Evolutionary conservation across 805 yeast genomes (phyloP).

Genomic region (Blastobotrys peoriensis): DNA sequence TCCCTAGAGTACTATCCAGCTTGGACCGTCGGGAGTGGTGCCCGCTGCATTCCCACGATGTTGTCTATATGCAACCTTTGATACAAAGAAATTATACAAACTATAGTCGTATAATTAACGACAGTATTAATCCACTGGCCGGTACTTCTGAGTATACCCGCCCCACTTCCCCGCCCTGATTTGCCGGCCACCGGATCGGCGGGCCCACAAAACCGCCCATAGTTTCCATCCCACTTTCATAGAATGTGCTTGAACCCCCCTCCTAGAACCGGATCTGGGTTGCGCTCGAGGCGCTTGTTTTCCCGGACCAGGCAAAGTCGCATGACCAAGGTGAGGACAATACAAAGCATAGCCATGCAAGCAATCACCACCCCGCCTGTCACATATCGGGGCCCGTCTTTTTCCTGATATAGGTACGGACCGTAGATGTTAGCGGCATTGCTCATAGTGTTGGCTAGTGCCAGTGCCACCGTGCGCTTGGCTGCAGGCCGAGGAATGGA

Average conservation of each 20-base stretch:
- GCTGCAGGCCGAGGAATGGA: constrained; percentile 53
- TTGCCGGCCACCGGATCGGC: too few relatives aligned
- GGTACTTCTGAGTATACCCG: too few relatives aligned
- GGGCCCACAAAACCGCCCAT: too few relatives aligned
- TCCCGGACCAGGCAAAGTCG: constrained; percentile 7
- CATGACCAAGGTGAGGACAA: constrained; percentile 6
- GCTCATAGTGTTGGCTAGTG: constrained; percentile 45
- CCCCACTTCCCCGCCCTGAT: too few relatives aligned
- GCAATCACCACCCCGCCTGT: constrained; percentile 10
- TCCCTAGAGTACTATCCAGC: too few relatives aligned
- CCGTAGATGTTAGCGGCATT: constrained; percentile 16
- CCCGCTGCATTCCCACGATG: too few relatives aligned
- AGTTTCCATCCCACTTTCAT: too few relatives aligned
- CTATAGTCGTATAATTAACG: too few relatives aligned
- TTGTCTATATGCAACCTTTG: too few relatives aligned
- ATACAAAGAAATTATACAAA: too few relatives aligned
- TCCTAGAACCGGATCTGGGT: constrained; percentile 5
- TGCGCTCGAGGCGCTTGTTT: constrained; percentile 1
- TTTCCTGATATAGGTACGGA: constrained; percentile 15
- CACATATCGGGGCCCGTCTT: constrained; percentile 2
- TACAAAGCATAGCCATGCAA: constrained; percentile 9
- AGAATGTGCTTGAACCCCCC: constrained; percentile 5
- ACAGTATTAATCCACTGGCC: too few relatives aligned
- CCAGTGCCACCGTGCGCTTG: constrained; percentile 52
- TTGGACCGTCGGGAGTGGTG: too few relatives aligned